phyloP scores from a whole-genome alignment of 225 moss, liverwort and hornwort species.

The Marchantia paleacea region DNA sequence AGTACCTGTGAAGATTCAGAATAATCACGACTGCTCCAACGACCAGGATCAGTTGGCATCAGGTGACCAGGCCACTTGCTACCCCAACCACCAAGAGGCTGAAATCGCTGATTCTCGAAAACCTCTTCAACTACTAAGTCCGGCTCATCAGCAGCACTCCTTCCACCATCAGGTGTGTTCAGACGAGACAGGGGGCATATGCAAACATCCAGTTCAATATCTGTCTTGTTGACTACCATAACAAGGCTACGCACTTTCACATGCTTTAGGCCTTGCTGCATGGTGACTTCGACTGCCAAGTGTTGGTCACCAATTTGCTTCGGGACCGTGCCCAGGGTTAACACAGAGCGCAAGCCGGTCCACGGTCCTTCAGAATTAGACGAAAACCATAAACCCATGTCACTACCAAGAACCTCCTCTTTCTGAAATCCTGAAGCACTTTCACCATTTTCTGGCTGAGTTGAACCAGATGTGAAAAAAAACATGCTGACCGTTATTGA shows the following conservation, averaged over 20 bases:
- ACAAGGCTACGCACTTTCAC: constrained; percentile 86
- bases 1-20: constrained; percentile 66
- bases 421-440: constrained; percentile 43
- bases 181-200: constrained; percentile 85
- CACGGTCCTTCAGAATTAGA: constrained; percentile 73
- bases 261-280: constrained; percentile 75
- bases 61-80: constrained; percentile 99
- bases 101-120: constrained; percentile 95
- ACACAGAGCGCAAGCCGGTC: constrained; percentile 79
- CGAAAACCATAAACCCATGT: constrained; percentile 84
- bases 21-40: constrained; percentile 81
- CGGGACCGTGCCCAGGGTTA: constrained; percentile 71
- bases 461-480: constrained; percentile 65
- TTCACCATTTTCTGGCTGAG: constrained; percentile 30
- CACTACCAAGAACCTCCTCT: constrained; percentile 57
- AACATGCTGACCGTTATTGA: constrained; percentile 73
- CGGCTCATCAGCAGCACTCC: constrained; percentile 38
- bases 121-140: constrained; percentile 59
- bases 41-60: constrained; percentile 87
- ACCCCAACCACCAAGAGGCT: constrained; percentile 91
- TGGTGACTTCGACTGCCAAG: constrained; percentile 70
- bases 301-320: constrained; percentile 63
- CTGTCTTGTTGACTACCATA: constrained; percentile 73
- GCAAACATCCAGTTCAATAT: constrained; percentile 69
- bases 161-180: constrained; percentile 64